A percentile compares a stretch with the other conserved stretches of the same genome.
Conservation (phyloP, 2,329 filamentous ascomycete genomes). For the Colletotrichum sp. region DNA sequence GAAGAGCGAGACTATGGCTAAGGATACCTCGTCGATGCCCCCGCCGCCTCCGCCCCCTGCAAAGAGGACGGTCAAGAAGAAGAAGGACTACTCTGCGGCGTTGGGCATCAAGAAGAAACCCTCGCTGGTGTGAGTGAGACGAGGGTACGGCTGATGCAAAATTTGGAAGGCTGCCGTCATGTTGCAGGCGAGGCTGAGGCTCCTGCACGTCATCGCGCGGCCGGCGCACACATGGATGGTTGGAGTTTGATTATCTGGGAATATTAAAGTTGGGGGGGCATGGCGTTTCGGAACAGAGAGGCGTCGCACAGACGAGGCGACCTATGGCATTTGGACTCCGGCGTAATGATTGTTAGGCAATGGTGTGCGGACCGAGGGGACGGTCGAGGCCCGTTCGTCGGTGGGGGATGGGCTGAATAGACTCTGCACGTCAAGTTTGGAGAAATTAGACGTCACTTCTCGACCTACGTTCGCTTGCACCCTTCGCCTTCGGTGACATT, state of each 20-base stretch:
- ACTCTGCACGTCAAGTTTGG: neutral
- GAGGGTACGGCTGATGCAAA: neutral
- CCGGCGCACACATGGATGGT: neutral
- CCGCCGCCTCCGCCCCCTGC: constrained; percentile 66
- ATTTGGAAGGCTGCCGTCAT: neutral
- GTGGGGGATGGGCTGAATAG: neutral
- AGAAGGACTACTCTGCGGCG: constrained; percentile 78
- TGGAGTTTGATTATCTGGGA: neutral
- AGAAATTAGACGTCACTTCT: constrained; percentile 1
- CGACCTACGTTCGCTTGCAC: neutral
- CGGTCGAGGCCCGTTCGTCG: neutral
- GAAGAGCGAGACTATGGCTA: constrained; percentile 28
- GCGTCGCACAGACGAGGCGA: neutral
- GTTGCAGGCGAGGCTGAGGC: neutral
- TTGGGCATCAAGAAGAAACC: constrained; percentile 90
- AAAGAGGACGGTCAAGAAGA: constrained; percentile 81
- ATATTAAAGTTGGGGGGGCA: neutral
- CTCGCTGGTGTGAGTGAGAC: constrained; percentile 53
- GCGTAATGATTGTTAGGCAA: neutral
- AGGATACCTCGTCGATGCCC: constrained; percentile 36
- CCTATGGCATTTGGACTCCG: neutral
- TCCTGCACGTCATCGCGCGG: neutral
- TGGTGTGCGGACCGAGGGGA: neutral
- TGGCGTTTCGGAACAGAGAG: neutral
- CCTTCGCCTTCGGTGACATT: neutral